Evolutionary conservation across 2,329 filamentous ascomycete genomes (phyloP), one percentile per base, ranked within the genome.

Genomic region (Verruconis gallopava): DNA sequence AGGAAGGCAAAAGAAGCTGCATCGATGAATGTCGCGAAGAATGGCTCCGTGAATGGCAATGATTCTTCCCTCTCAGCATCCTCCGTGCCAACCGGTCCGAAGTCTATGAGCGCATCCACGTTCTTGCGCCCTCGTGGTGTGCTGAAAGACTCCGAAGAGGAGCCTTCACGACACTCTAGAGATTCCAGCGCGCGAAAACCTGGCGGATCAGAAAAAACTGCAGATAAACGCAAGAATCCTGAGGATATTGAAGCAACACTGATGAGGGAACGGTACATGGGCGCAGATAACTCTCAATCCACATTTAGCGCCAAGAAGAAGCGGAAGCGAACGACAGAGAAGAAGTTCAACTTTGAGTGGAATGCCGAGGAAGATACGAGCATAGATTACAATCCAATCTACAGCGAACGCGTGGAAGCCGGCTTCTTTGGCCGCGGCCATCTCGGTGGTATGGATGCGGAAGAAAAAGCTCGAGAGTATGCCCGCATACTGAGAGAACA

Each of bases 311-410:
- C 88, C 1, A 85, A 91, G 66, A 98, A 96, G 72, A 96, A 96
- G 68, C 75, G 89, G 44, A 82, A 84, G 65, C 74, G 89, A 47
- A 93, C 86, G 1, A 91, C 85, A 1, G 89, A 94, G 55, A 85
- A 88, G 63, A 96, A 98, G 59, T 98, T 98, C 68, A 98, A 95
- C 54, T 98, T 98, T 53, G 91, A 93, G 53, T 98, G 91, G 91
- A 93, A 94, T 51, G 74, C 77, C 1, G 84, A 93, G 47, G 91
- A 98, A 56, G 91, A 98, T 60, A 98, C 91, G 1, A 89, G 80
- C 49, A 73, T 69, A 2, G 80, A 85, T 51, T 81, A 86, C 56
- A 88, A 94, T 52, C 82, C 84, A 1, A 70, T 91, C 30, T 93
- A 93, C 58, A 72, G 80, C 39, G 67, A 77, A 19, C 71, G 75